Evolutionary conservation across 192 early-diverging fungal genomes (phyloP).

Genomic region (Chytriomyces confervae): DNA sequence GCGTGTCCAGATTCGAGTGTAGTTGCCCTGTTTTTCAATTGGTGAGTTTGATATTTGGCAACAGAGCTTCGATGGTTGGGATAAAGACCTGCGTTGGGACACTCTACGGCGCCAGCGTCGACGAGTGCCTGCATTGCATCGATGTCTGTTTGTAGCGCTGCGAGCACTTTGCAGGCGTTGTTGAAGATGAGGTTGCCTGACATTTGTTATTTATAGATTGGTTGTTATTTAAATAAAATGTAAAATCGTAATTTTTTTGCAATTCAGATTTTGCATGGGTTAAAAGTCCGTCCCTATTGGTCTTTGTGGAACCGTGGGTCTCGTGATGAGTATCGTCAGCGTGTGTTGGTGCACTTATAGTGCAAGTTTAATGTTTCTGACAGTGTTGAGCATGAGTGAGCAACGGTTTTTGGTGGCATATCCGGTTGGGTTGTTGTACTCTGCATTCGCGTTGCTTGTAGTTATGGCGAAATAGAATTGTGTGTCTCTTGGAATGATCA

Average conservation of each 20-base stretch:
- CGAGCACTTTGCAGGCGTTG: slow-evolving; percentile 42
- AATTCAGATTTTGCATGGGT: no score
- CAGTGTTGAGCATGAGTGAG: slow-evolving; percentile 87
- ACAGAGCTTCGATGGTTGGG: not conserved
- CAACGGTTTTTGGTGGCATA: slow-evolving; percentile 95
- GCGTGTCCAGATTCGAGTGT: slow-evolving; percentile 42
- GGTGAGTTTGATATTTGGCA: not conserved
- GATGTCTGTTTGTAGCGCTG: slow-evolving; percentile 42
- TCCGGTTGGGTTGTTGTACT: slow-evolving; percentile 89
- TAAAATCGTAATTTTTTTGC: no score
- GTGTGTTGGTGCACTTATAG: slow-evolving; percentile 96
- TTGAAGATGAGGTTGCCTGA: slow-evolving; percentile 48
- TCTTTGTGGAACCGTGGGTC: slow-evolving; percentile 37
- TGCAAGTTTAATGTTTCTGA: slow-evolving; percentile 92
- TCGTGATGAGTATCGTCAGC: slow-evolving; percentile 68
- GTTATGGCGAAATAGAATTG: slow-evolving; percentile 58
- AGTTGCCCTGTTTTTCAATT: slow-evolving; percentile 33
- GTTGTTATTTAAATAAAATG: no score
- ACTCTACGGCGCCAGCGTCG: slow-evolving; percentile 34
- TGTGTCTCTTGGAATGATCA: no score
- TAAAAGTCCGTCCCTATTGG: not conserved
- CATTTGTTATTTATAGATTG: slow-evolving; percentile 28
- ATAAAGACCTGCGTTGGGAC: slow-evolving; percentile 5
- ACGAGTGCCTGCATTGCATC: slow-evolving; percentile 39
- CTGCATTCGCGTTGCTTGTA: slow-evolving; percentile 91